These are phyloP conservation scores for Aspergillus fumigatus DNA, from an alignment of 2,329 filamentous ascomycete species.

Conservation along the genomic window DNA sequence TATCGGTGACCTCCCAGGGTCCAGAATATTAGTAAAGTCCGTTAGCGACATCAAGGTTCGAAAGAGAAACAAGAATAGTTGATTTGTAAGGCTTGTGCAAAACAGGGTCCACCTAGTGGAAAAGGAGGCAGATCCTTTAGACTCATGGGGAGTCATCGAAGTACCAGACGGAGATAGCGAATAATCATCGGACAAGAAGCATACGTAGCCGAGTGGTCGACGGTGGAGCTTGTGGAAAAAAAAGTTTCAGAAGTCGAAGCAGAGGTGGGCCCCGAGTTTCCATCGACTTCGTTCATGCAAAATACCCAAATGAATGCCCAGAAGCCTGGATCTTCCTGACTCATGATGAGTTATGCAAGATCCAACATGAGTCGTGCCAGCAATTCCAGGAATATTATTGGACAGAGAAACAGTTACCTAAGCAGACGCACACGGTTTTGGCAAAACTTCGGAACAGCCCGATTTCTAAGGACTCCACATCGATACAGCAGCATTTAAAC, in stretches of 20 bases:
- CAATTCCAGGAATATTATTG: background rate
- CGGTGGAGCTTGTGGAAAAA: background rate
- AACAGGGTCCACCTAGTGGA: background rate
- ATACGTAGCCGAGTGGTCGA: background rate
- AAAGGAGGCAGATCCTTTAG: background rate
- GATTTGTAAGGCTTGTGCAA: conserved; percentile 12
- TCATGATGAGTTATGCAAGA: background rate
- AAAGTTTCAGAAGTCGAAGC: background rate
- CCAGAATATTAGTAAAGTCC: conserved; percentile 9
- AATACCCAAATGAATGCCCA: background rate
- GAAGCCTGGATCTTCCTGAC: background rate
- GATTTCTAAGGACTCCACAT: background rate
- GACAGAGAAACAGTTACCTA: background rate
- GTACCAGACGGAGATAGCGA: background rate
- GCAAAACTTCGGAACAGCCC: background rate
- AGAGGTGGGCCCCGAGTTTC: background rate
- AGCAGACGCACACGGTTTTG: background rate
- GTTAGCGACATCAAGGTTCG: background rate
- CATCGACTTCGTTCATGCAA: background rate
- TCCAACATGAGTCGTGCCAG: background rate
- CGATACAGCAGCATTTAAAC: no score
- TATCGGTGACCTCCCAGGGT: background rate
- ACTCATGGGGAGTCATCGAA: background rate
- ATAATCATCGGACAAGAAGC: background rate
- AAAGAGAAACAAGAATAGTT: conserved; percentile 1